Conservation (phyloP, 257 asterid genomes). For the Paraleonurus japonicus region DNA sequence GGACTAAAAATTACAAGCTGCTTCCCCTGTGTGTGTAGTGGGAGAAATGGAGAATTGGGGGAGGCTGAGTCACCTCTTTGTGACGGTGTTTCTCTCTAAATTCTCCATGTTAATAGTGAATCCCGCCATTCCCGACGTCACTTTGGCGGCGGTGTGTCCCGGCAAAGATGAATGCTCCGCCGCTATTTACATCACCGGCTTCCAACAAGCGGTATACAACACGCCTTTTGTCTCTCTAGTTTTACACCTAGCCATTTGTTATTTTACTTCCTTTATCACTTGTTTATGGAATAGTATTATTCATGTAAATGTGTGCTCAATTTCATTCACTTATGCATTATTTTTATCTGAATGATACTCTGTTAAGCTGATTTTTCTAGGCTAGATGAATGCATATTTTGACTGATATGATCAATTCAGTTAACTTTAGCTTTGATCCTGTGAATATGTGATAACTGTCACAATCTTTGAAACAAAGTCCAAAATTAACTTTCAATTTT, state of each 20-base stretch:
- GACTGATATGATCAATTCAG: neutral
- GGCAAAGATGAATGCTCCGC: slow-evolving; percentile 50
- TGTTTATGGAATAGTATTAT: neutral
- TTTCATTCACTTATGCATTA: neutral
- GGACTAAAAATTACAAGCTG: neutral
- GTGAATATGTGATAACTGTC: too few relatives aligned
- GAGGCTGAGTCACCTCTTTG: slow-evolving; percentile 49
- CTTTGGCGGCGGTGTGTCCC: slow-evolving; percentile 51
- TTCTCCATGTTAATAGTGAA: slow-evolving; percentile 36
- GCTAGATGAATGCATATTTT: neutral
- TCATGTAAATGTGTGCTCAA: neutral
- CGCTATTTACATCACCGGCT: slow-evolving; percentile 61
- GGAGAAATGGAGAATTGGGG: slow-evolving; percentile 42
- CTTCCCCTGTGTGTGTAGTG: neutral
- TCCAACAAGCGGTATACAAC: slow-evolving; percentile 52
- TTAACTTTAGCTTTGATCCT: neutral
- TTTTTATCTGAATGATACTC: neutral
- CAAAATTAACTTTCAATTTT: neutral
- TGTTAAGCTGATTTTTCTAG: neutral
- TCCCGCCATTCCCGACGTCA: slow-evolving; percentile 60
- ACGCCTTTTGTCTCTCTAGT: neutral
- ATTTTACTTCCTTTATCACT: neutral
- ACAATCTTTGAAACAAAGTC: too few relatives aligned
- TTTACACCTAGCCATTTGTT: neutral
- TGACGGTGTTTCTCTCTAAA: slow-evolving; percentile 48